These are phyloP conservation scores for Neoscytalidium dimidiatum DNA, from an alignment of 2,329 filamentous ascomycete species.

Conservation along the genomic window DNA sequence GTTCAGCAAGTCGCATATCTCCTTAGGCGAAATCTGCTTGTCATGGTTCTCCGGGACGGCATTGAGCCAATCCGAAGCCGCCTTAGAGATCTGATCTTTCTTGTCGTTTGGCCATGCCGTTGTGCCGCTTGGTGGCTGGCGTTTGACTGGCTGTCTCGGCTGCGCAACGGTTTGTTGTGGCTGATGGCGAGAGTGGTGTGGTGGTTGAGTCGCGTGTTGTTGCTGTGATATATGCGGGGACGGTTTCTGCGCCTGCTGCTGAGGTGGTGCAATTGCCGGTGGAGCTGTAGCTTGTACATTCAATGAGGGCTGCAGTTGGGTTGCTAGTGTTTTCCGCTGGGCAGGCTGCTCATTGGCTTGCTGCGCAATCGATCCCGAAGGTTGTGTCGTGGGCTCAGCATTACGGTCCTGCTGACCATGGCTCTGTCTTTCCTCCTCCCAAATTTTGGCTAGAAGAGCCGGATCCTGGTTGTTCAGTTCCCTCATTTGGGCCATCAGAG, in stretches of 20 bases:
- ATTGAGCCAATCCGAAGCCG: slow-evolving; percentile 51
- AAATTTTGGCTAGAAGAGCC: slow-evolving; percentile 55
- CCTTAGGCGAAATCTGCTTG: slow-evolving; percentile 39
- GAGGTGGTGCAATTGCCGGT: not conserved
- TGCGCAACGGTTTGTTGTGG: not conserved
- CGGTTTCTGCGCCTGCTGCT: not conserved
- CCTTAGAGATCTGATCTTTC: slow-evolving; percentile 52
- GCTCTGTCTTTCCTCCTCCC: slow-evolving; percentile 54
- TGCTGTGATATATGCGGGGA: not conserved
- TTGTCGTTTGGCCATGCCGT: slow-evolving; percentile 56
- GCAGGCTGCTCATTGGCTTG: not conserved
- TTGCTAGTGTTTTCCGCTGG: not conserved
- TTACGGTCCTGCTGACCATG: slow-evolving; percentile 28
- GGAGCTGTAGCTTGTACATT: not conserved
- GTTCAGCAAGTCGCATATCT: slow-evolving; percentile 52
- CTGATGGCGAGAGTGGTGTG: not conserved
- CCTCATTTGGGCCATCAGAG: slow-evolving; percentile 60
- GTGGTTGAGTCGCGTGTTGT: not conserved
- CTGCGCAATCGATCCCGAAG: not conserved
- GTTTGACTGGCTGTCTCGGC: not conserved
- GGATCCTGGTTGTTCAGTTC: slow-evolving; percentile 59
- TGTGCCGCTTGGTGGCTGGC: slow-evolving; percentile 23
- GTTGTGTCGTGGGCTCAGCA: not conserved
- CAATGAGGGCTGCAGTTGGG: not conserved
- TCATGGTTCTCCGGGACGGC: slow-evolving; percentile 43